Evolutionary conservation across 2,329 filamentous ascomycete genomes (phyloP).

Genomic region (Colletotrichum tamarilloi): DNA sequence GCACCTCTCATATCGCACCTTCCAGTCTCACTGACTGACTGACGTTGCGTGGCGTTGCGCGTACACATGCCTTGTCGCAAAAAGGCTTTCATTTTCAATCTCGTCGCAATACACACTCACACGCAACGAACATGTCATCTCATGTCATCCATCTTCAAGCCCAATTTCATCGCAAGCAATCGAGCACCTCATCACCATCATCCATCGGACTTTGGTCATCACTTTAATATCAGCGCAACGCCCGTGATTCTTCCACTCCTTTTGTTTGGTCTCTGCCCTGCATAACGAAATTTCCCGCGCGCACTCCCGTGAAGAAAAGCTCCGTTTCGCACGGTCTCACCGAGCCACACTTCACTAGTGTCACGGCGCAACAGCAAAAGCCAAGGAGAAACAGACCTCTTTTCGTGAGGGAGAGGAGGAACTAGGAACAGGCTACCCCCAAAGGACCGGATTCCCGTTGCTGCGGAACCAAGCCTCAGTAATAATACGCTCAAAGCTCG

Average conservation of each 20-base stretch:
- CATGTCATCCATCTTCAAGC: too few species aligned
- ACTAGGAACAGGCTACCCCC: background rate
- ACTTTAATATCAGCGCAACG: background rate
- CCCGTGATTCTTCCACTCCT: background rate
- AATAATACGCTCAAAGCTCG: background rate
- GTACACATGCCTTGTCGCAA: background rate
- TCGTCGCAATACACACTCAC: background rate
- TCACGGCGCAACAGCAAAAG: constrained; percentile 4
- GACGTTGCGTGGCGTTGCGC: constrained; percentile 7
- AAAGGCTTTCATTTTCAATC: background rate
- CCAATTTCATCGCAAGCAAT: too few species aligned
- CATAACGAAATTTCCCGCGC: background rate
- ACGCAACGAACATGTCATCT: too few species aligned
- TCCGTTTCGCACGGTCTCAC: constrained; percentile 13
- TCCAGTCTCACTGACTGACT: background rate
- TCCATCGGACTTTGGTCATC: background rate
- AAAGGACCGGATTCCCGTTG: background rate
- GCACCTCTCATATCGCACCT: background rate
- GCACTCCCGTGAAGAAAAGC: background rate
- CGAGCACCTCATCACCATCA: background rate
- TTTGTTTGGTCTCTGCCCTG: background rate
- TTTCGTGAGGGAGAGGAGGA: background rate
- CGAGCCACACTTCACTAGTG: constrained; percentile 17
- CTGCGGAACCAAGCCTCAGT: background rate
- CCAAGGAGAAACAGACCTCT: background rate